A percentile compares a stretch with the other conserved stretches of the same genome.
These are phyloP conservation scores for Clavulina sp. DNA, from an alignment of 768 basidiomycete genomes.

Conservation along the genomic window DNA sequence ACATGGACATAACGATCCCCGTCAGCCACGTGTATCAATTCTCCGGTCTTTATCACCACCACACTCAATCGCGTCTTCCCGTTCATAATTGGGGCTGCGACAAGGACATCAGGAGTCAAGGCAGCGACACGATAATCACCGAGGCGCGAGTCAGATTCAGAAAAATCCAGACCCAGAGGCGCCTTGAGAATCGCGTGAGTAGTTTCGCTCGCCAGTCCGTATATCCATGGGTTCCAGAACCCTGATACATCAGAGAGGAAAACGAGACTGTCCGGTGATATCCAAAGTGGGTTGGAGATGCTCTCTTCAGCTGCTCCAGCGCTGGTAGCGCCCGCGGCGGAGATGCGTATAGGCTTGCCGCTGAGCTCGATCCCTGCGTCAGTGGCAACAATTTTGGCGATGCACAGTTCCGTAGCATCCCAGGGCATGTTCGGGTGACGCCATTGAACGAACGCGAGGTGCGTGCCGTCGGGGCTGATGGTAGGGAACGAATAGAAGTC, in stretches of 20 bases:
- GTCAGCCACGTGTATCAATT: constrained; percentile 7
- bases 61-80: constrained; percentile 26
- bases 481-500: constrained; percentile 54
- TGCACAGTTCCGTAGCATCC: constrained; percentile 33
- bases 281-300: constrained; percentile 45
- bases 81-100: constrained; percentile 27
- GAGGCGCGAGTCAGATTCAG: constrained; percentile 37
- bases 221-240: constrained; percentile 48
- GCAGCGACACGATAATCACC: constrained; percentile 29
- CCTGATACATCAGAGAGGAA: constrained; percentile 51
- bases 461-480: constrained; percentile 42
- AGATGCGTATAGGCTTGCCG: constrained; percentile 22
- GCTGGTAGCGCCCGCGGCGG: too few relatives aligned
- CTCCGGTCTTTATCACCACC: constrained; percentile 20
- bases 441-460: constrained; percentile 50
- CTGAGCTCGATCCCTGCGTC: constrained; percentile 18
- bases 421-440: constrained; percentile 48
- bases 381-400: constrained; percentile 26
- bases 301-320: constrained; percentile 28
- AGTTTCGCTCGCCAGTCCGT: constrained; percentile 22
- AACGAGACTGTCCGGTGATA: constrained; percentile 33
- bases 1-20: constrained; percentile 11
- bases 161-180: constrained; percentile 38
- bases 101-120: constrained; percentile 15
- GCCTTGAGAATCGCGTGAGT: constrained; percentile 25